Evolutionary conservation across 169 alveolate species (phyloP), one percentile per base, ranked within the genome.

Genomic region (Perkinsus olseni): DNA sequence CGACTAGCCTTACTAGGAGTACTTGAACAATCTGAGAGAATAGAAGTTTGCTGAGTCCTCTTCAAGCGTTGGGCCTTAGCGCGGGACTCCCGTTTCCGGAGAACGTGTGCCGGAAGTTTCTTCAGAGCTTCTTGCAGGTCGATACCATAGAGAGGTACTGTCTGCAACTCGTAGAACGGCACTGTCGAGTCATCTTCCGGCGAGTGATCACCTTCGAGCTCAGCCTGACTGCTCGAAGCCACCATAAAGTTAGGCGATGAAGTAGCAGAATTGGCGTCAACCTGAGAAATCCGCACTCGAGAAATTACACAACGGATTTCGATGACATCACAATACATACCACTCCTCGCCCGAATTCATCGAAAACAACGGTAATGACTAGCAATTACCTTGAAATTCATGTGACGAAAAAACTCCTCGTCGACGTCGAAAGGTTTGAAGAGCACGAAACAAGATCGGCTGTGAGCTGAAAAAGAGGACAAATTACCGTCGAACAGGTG

Each of bases 1-100:
- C 82, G 82, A 62, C 82, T 62, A 62, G 82, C 82, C 82, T 62
- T 62, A 62, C 82, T 62, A 62, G 82, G 82, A 62, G 34, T 62
- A 62, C 37, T 24, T 13, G 82, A 1, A 24, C 82, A 13, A 4
- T 24, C 82, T 13, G 82, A 1, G 8, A 62, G 82, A 8, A 62
- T 24, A 13, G 37, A 4, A 62, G 82, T 6, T 11, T 62, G 82
- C 28, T 62, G 82, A 62, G 36, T 62, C 82, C 82, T 4, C 34
- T 62, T 62, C 37, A 62, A 24, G 82, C 82, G 82, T 24, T 62
- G 37, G 10, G 34, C 82, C 31, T 62, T 62, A 3, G 82, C 82
- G 17, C 82, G 82, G 1, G 82, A 62, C 82, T 62, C 82, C 10
- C 82, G 82, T 62, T 62, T 62, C 1, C 82, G 82, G 82, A 62